Conservation (phyloP, 2,329 filamentous ascomycete genomes). For the Cladophialophora carrionii region DNA sequence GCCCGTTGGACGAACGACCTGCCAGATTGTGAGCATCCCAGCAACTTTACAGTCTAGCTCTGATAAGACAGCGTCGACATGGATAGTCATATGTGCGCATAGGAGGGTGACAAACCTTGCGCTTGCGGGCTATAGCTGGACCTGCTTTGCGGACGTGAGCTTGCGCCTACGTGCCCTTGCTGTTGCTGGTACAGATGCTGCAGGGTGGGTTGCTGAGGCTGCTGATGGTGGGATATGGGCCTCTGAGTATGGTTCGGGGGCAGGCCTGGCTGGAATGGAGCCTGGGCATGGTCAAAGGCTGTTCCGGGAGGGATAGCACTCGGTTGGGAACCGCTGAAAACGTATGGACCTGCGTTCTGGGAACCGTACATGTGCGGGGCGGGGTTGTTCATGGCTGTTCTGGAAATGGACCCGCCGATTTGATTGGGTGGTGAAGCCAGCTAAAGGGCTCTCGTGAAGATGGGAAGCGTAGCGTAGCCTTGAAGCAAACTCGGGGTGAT, state of each 20-base stretch:
- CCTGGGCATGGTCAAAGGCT: conserved; percentile 34
- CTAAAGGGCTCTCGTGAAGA: conserved; percentile 28
- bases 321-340: conserved; percentile 27
- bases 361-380: conserved; percentile 33
- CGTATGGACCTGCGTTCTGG: conserved; percentile 25
- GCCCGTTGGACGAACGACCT: conserved; percentile 31
- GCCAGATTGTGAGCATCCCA: conserved; percentile 13
- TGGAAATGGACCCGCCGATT: conserved; percentile 24
- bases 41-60: not conserved
- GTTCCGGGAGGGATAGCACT: conserved; percentile 23
- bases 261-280: conserved; percentile 33
- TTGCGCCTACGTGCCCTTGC: conserved; percentile 31
- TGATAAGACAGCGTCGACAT: not conserved
- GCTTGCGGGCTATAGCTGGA: conserved; percentile 23
- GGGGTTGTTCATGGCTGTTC: conserved; percentile 38
- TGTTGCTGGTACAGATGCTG: conserved; percentile 36
- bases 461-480: conserved; percentile 28
- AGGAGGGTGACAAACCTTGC: conserved; percentile 23
- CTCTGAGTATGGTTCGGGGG: conserved; percentile 31
- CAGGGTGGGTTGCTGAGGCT: conserved; percentile 28
- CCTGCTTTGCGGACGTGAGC: conserved; percentile 19
- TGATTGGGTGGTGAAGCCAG: conserved; percentile 30
- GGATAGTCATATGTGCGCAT: not conserved
- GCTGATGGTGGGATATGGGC: conserved; percentile 30
- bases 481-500: conserved; percentile 27